phyloP scores from a whole-genome alignment of 352 stramenopile species.

The Phytophthora megakarya region DNA sequence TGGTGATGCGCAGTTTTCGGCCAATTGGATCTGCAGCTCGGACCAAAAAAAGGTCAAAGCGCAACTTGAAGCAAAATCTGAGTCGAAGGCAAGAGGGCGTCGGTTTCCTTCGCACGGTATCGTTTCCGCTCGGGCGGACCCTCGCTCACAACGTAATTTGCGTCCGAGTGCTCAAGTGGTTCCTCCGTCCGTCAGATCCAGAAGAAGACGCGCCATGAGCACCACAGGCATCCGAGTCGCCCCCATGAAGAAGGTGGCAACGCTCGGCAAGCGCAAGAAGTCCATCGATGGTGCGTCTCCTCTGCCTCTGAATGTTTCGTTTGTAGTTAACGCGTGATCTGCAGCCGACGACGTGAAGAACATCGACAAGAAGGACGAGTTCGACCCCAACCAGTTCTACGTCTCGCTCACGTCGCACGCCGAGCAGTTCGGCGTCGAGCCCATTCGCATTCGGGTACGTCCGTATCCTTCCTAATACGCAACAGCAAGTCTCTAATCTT shows the following conservation, averaged over 20 bases:
- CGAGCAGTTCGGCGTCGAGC: constrained; percentile 86
- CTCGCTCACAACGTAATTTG: constrained; percentile 48
- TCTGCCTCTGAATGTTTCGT: not conserved
- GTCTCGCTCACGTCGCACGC: constrained; percentile 88
- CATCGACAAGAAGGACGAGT: constrained; percentile 86
- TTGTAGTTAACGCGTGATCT: constrained; percentile 7
- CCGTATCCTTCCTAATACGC: not conserved
- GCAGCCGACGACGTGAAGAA: constrained; percentile 83
- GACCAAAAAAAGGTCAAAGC: constrained; percentile 42
- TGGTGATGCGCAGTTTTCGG: constrained; percentile 28
- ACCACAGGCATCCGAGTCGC: constrained; percentile 24
- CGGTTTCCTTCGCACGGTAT: constrained; percentile 21
- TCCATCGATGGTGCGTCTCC: constrained; percentile 71
- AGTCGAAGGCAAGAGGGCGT: constrained; percentile 20
- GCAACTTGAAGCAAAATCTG: constrained; percentile 36
- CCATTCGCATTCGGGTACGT: constrained; percentile 82
- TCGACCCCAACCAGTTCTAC: constrained; percentile 88
- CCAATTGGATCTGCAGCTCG: constrained; percentile 42
- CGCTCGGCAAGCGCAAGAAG: constrained; percentile 90
- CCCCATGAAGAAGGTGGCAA: constrained; percentile 81
- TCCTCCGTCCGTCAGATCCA: constrained; percentile 4
- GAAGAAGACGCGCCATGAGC: constrained; percentile 19
- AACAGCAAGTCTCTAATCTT: constrained; percentile 1
- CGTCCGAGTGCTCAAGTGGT: constrained; percentile 38
- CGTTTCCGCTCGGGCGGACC: constrained; percentile 10